phyloP scores from a whole-genome alignment of 306 rosid genomes.

The Lotus japonicus region DNA sequence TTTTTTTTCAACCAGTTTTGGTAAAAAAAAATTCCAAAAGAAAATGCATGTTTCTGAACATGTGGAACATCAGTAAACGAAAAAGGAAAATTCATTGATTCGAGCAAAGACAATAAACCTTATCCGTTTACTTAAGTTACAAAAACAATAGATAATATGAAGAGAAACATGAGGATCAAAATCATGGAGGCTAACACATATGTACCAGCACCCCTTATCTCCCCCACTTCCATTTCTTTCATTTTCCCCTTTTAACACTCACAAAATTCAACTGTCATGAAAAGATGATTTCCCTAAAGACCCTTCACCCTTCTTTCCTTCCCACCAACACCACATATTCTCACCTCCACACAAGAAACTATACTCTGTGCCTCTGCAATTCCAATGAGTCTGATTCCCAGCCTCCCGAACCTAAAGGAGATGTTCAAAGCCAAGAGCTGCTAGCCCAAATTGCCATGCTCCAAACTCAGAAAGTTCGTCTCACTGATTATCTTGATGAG shows the following conservation, averaged over 20 bases:
- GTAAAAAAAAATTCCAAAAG: too few species aligned
- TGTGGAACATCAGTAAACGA: too few species aligned
- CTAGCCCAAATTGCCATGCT: conserved; percentile 75
- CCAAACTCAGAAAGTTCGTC: conserved; percentile 74
- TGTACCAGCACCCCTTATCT: too few species aligned
- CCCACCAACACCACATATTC: not conserved
- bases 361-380: conserved; percentile 44
- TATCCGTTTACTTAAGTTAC: too few species aligned
- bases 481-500: conserved; percentile 65
- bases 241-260: not conserved
- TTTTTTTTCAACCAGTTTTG: too few species aligned
- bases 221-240: not conserved
- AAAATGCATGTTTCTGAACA: too few species aligned
- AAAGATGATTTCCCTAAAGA: conserved; percentile 48
- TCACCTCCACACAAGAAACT: conserved; percentile 21
- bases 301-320: conserved; percentile 44
- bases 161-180: not conserved
- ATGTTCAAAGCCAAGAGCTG: conserved; percentile 61
- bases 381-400: conserved; percentile 45
- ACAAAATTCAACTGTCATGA: not conserved
- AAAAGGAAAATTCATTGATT: too few species aligned
- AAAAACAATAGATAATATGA: not conserved
- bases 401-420: conserved; percentile 48
- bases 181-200: not conserved
- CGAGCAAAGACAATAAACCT: too few species aligned